Percentiles rank a stretch among this genome's conserved stretches.
phyloP scores from a whole-genome alignment of 768 basidiomycete species.

The Leucosporidium creatinivorum region DNA sequence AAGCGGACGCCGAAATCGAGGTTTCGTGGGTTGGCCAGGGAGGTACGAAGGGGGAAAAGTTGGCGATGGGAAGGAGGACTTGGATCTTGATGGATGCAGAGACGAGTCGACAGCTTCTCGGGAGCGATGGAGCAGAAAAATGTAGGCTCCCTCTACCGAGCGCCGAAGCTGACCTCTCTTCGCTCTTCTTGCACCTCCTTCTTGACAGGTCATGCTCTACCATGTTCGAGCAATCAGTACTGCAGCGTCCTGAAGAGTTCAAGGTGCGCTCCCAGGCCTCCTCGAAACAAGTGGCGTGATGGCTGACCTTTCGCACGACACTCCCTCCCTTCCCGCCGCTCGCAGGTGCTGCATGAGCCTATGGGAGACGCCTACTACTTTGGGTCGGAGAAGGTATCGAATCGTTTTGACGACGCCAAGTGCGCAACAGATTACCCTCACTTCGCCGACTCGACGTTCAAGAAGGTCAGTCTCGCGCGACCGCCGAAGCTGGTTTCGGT shows the following conservation, averaged over 20 bases:
- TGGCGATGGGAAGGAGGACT: too few species aligned
- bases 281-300: too few species aligned
- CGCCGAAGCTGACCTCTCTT: too few species aligned
- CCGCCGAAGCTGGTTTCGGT: neutral
- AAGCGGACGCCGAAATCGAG: too few species aligned
- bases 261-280: neutral
- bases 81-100: too few species aligned
- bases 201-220: conserved; percentile 17
- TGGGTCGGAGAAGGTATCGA: neutral
- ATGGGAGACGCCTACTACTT: conserved; percentile 35
- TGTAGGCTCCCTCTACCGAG: too few species aligned
- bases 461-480: conserved; percentile 26
- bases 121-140: too few species aligned
- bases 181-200: too few species aligned
- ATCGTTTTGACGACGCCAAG: neutral
- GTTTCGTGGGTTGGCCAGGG: too few species aligned
- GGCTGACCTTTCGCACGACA: conserved; percentile 26
- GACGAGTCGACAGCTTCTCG: too few species aligned
- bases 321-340: conserved; percentile 3
- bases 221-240: conserved; percentile 36
- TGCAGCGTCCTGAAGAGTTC: conserved; percentile 17
- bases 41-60: too few species aligned
- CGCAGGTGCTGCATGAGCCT: conserved; percentile 1
- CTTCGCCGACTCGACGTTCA: conserved; percentile 10
- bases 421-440: neutral